phyloP scores from a whole-genome alignment of 2,329 filamentous ascomycete species.

The Ascochyta pisi region DNA sequence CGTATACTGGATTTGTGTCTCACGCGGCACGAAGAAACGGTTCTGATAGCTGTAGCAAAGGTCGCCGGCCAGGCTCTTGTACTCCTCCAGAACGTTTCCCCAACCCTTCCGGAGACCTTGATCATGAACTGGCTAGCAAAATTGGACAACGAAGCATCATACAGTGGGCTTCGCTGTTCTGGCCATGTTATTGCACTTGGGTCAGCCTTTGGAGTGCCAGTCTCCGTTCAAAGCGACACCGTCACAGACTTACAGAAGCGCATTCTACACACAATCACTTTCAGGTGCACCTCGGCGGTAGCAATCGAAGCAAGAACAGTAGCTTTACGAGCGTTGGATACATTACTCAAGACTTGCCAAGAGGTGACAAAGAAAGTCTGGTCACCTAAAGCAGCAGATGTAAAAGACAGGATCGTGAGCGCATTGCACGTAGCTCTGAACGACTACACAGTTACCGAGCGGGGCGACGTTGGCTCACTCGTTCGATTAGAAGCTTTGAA shows the following conservation, averaged over 20 bases:
- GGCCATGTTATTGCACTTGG: constrained; percentile 56
- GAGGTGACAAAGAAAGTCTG: neutral
- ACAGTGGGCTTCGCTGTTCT: constrained; percentile 50
- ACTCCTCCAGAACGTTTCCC: constrained; percentile 23
- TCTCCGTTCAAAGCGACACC: neutral
- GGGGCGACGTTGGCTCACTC: constrained; percentile 88
- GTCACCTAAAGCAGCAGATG: constrained; percentile 16
- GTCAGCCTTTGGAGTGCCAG: constrained; percentile 40
- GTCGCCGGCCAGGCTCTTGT: constrained; percentile 31
- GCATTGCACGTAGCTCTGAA: constrained; percentile 64
- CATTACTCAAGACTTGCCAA: constrained; percentile 37
- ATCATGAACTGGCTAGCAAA: constrained; percentile 39
- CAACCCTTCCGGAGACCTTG: constrained; percentile 21
- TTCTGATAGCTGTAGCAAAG: constrained; percentile 39
- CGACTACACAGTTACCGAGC: constrained; percentile 88
- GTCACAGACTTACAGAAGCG: constrained; percentile 24
- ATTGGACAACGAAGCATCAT: constrained; percentile 47
- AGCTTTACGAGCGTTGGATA: constrained; percentile 49
- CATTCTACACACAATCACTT: constrained; percentile 46
- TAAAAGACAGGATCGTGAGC: constrained; percentile 32
- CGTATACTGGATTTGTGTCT: constrained; percentile 45
- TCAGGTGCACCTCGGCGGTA: constrained; percentile 45
- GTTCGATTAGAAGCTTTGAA: constrained; percentile 81
- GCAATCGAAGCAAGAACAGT: constrained; percentile 56
- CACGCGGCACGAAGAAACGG: constrained; percentile 43